Evolutionary conservation across 2,329 filamentous ascomycete species (phyloP), one percentile per base, ranked within the genome.

Genomic region (Xylariomycetidae sp.): DNA sequence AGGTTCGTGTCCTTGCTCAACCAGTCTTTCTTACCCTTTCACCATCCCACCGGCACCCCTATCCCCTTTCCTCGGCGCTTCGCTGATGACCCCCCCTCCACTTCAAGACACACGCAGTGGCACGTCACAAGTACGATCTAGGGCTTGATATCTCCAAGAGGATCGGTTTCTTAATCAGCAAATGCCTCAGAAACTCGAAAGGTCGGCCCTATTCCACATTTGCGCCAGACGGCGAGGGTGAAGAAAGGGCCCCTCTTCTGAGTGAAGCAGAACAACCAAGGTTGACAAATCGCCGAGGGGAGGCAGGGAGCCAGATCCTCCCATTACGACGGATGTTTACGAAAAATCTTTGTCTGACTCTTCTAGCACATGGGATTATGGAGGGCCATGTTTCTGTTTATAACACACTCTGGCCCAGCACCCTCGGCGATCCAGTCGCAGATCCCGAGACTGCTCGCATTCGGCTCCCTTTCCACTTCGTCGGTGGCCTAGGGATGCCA

Each of bases 361-460:
- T 39, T 9, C 13, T 18, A 16, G 14, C 37, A 1, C 31, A 39
- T 27, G 37, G 28, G 6, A 39, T 39, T 18, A 36, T 36, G 33
- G 37, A 39, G 33, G 37, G 37, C n/a, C 37, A 39, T n/a, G 25
- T 39, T 28, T 7, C 37, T 11, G 37, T 32, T 15, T 39, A 36
- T 12, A 39, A 39, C 23, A 39, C 37, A 15, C 37, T 39, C 17
- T 36, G 32, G 37, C 37, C 37, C 3, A 36, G 33, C 14, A 36
- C 36, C 25, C 29, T 39, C 6, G 32, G 33, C 20, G 32, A 36
- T 16, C 16, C 33, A 9, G 37, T 39, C 11, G 25, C 29, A 14
- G 13, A 25, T 28, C 16, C 28, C n/a, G 33, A 29, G 18, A 16
- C 35, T 12, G 33, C 23, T 14, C 33, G 33, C 13, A 29, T 39